These are phyloP conservation scores for Neopestalotiopsis rosae DNA, from an alignment of 2,329 filamentous ascomycete genomes.

Conservation along the genomic window DNA sequence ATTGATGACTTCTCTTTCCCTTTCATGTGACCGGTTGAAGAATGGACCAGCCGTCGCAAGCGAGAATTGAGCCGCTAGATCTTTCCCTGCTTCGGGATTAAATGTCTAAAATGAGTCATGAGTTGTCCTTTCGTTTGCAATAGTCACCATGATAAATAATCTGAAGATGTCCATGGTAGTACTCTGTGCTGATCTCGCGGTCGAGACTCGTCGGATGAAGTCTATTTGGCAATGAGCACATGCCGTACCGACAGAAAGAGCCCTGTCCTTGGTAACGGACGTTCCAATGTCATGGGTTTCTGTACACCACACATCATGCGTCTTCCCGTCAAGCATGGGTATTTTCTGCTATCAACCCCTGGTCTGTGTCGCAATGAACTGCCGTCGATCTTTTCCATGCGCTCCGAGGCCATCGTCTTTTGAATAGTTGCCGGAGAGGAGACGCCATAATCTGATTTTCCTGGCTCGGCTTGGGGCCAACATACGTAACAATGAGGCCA, in stretches of 20 bases:
- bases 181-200: not conserved
- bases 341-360: not conserved
- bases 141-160: not conserved
- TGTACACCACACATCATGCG: not conserved
- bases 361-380: not conserved
- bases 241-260: not conserved
- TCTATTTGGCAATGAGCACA: not conserved
- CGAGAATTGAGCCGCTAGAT: no score
- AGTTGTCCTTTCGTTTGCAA: not conserved
- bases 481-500: not conserved
- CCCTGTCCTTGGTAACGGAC: not conserved
- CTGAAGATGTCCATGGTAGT: not conserved
- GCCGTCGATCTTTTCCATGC: not conserved
- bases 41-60: no score
- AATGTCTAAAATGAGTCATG: no score
- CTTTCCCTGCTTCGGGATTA: no score
- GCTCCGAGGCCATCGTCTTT: not conserved
- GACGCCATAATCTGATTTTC: not conserved
- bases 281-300: not conserved
- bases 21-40: no score
- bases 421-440: not conserved
- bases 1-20: no score
- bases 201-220: constrained; percentile 2
- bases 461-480: not conserved
- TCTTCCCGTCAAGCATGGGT: not conserved